Evolutionary conservation across 768 basidiomycete genomes (phyloP), one percentile per base, ranked within the genome.

Genomic region (Lyophyllum atratum): DNA sequence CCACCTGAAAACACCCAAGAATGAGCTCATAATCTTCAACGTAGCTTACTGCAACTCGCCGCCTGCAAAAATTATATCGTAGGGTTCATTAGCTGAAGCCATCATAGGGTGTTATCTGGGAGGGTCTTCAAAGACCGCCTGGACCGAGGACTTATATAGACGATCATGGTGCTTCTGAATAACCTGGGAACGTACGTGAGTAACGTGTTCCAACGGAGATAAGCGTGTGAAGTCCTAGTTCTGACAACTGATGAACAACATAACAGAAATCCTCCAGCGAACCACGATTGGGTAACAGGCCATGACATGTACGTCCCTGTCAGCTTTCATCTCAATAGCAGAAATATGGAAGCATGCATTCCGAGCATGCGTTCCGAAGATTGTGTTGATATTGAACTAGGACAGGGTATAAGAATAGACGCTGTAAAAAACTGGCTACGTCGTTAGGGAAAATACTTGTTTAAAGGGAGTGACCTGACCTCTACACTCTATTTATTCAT

Each of bases 51-150:
- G 46, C 12, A 22, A 60, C 66, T 46, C 56, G 85, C 85, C 85
- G 61, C 85, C 85, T 28, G 80, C 82, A 56, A 86, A 80, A 58
- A 86, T 76, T 19, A 86, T 76, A 58, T 85, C 82, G 58, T 76
- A 79, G 17, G 49, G 28, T 19, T 43, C 54, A 24, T 59, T 50
- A 31, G 37, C 7, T 39, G 55, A 51, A 42, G 51, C 17, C 55
- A 58, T 59, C 1, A n/a, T 2, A 21, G 44, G 14, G 25, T 15
- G 10, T 47, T n/a, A 12, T 15, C 6, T 12, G 14, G 34, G 34
- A 15, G 14, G 17, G 17, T 37, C 12, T 7, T 37, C n/a, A n/a
- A n/a, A n/a, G n/a, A n/a, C n/a, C n/a, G n/a, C n/a, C n/a, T n/a
- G n/a, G n/a, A n/a, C n/a, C n/a, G n/a, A n/a, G n/a, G n/a, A n/a